Conservation (phyloP, 148 eudicot genomes). For the Heliosperma pusillum region DNA sequence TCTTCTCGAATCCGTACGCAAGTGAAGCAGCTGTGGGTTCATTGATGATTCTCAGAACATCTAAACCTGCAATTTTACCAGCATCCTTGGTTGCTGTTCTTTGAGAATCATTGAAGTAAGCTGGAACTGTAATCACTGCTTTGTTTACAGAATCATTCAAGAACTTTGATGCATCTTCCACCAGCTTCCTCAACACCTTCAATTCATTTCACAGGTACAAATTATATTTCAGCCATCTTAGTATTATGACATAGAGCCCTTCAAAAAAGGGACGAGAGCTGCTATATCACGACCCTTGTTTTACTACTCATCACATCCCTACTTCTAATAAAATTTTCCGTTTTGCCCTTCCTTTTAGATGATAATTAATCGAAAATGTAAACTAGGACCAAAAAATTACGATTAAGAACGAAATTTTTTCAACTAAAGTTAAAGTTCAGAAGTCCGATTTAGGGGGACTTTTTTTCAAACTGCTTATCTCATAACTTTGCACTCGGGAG, state of each 20-base stretch:
- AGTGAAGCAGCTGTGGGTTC: constrained; percentile 77
- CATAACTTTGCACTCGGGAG: too few species aligned
- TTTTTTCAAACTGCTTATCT: too few species aligned
- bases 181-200: constrained; percentile 71
- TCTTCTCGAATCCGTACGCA: constrained; percentile 75
- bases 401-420: too few species aligned
- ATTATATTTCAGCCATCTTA: neutral
- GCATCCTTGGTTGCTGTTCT: constrained; percentile 74
- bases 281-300: too few species aligned
- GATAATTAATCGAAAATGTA: too few species aligned
- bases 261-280: too few species aligned
- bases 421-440: too few species aligned
- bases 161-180: constrained; percentile 72
- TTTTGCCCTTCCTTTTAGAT: too few species aligned
- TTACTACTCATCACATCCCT: too few species aligned
- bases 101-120: constrained; percentile 76
- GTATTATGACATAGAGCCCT: neutral
- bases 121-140: constrained; percentile 74
- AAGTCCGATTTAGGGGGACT: too few species aligned
- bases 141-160: constrained; percentile 62
- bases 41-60: constrained; percentile 64
- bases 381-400: too few species aligned
- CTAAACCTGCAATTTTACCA: constrained; percentile 68
- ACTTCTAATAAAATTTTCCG: too few species aligned
- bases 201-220: neutral